Conservation (phyloP, 345 rosid genomes). For the Eucalyptus curtisii region DNA sequence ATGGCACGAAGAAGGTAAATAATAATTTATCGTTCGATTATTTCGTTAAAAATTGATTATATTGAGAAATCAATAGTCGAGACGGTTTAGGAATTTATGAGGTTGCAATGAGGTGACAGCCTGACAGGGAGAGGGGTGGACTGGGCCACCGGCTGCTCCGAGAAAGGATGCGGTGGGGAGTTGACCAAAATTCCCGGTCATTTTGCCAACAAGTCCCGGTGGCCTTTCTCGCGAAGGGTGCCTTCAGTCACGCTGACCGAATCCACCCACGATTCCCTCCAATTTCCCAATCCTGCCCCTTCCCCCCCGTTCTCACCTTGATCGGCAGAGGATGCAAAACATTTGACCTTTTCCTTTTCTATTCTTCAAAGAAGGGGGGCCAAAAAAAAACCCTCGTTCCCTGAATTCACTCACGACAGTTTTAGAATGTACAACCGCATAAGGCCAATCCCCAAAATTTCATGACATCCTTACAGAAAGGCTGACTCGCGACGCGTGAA, state of each 20-base stretch:
- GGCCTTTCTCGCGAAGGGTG: neutral
- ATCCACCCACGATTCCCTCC: neutral
- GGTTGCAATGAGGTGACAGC: neutral
- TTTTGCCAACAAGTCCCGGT: neutral
- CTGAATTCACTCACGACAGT: neutral
- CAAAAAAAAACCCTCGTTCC: neutral
- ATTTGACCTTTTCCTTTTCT: neutral
- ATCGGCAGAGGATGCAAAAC: neutral
- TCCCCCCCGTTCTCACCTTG: neutral
- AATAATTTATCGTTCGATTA: neutral
- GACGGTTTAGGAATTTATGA: neutral
- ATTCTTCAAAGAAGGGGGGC: neutral
- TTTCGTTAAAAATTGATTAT: neutral
- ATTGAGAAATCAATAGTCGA: neutral
- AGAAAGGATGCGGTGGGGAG: neutral
- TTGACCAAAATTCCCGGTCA: neutral
- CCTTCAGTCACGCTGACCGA: neutral
- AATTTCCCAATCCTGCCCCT: neutral
- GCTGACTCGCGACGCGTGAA: no score
- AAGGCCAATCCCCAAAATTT: neutral
- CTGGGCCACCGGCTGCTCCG: neutral
- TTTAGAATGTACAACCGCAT: neutral
- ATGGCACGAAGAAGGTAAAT: neutral
- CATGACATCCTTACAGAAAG: accelerated
- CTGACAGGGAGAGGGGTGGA: neutral